Evolutionary conservation across 768 basidiomycete species (phyloP).

Genomic region (Suillus ampliporus): DNA sequence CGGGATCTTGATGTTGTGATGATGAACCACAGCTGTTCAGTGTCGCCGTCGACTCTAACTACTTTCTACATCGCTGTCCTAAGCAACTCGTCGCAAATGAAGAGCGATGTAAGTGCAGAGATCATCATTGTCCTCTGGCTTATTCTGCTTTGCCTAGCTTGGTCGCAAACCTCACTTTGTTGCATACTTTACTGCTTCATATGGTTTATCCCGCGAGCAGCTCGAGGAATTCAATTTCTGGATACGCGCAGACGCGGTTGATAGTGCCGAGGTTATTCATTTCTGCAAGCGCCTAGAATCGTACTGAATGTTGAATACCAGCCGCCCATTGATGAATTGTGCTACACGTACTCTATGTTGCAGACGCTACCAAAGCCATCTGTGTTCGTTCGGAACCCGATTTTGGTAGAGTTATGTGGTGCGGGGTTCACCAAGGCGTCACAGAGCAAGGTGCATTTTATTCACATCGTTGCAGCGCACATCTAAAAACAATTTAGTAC

Average conservation of each 20-base stretch:
- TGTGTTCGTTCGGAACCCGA: conserved; percentile 61
- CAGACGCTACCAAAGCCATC: conserved; percentile 55
- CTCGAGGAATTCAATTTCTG: conserved; percentile 77
- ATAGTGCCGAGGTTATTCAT: conserved; percentile 11
- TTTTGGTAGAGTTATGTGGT: conserved; percentile 77
- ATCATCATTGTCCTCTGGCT: neutral
- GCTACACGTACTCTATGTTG: conserved; percentile 61
- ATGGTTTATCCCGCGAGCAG: conserved; percentile 69
- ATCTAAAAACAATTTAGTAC: conserved; percentile 47
- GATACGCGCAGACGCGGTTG: conserved; percentile 43
- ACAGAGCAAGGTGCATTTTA: conserved; percentile 50
- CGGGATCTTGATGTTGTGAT: conserved; percentile 9
- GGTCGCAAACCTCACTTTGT: conserved; percentile 63
- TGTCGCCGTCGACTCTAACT: conserved; percentile 72
- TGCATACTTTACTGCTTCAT: conserved; percentile 76
- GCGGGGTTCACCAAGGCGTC: conserved; percentile 83
- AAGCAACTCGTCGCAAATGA: conserved; percentile 51
- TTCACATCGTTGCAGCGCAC: neutral
- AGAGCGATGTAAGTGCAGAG: conserved; percentile 41
- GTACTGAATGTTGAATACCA: conserved; percentile 9
- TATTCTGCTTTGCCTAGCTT: conserved; percentile 38
- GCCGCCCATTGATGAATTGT: conserved; percentile 40
- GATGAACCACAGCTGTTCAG: conserved; percentile 40
- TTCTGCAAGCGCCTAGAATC: neutral
- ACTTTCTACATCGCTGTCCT: conserved; percentile 82